Evolutionary conservation across 1,284 basidiomycete genomes (phyloP), one percentile per base, ranked within the genome.

Genomic region (Naganishia sp.): DNA sequence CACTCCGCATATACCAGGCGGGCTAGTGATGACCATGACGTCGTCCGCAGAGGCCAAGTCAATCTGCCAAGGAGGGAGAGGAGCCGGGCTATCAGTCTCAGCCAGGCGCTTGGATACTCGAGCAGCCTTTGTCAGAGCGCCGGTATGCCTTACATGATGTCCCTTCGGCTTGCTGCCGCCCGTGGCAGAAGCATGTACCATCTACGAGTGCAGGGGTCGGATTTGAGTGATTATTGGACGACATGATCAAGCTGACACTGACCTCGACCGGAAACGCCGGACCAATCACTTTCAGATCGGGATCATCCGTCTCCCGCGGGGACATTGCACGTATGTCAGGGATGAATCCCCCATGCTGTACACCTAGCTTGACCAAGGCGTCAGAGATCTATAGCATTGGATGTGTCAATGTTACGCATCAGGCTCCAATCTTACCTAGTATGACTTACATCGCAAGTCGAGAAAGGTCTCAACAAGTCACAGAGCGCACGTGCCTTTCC

Each of bases 261-360:
- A 81, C 82, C 73, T 88, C 84, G 58, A 97, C 93, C 1, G 94
- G 97, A 74, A 91, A 96, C 0, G 92, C 94, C 15, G 89, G 90
- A 0, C 89, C 92, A 69, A 88, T 81, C n/a, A 85, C 73, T 60
- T 73, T 74, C 42, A 69, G 71, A 25, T 71, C 71, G 13, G 61
- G 65, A 25, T 71, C 65, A 85, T 67, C 88, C 77, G 78, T 81
- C 15, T 76, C 75, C 25, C 70, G 69, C 23, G 86, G 84, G 21
- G 86, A 86, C 61, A 84, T 77, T 70, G 85, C 81, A 51, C 85
- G 81, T 31, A 98, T 85, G 76, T 94, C 92, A 1, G 92, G 87
- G 42, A 97, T 83, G 73, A 87, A 84, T 0, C 94, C 94, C 1
- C 93, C 94, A 72, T 87, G 84, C 5, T 84, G 81, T 6, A 86